Evolutionary conservation across 495 filamentous ascomycete species (phyloP), one percentile per base, ranked within the genome.

Genomic region (Neurospora tetrasperma): DNA sequence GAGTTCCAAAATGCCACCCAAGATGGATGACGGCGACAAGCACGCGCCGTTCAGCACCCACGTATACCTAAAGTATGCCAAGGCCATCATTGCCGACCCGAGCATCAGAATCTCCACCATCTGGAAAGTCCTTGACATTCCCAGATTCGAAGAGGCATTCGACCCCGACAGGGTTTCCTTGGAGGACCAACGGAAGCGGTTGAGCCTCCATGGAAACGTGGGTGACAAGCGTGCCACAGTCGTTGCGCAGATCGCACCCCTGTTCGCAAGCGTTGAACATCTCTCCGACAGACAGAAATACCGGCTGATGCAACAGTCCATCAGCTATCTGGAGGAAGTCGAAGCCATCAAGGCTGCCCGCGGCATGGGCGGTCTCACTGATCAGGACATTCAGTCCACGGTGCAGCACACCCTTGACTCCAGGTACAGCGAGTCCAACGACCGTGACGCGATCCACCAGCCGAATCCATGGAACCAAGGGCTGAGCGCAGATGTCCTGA

Each of bases 201-300:
- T 69, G 54, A 35, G 27, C 2, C 4, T 68, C 12, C 44, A 68
- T 2, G 70, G 70, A 35, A 66, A 66, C 54, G 6, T 68, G 14
- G 31, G 27, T 35, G 41, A 41, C 27, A 48, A 31, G 18, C 66
- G 73, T 23, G 75, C 62, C 10, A 72, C 68, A 11, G 74, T 84
- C 41, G 73, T 84, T 16, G 75, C 70, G 20, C 74, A 74, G 7
- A 72, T 81, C 42, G 80, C 83, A n/a, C 71, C 75, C 10, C 74
- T 76, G 39, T 83, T 84, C 71, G 78, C 77, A 59, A 68, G 74
- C 2, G 80, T 83, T 20, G 74, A 79, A 7, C 74, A 77, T 27
- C 69, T 84, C n/a, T 74, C 76, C 31, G 73, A 75, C 48, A 78
- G 83, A 40, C 78, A 76, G 20, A 79, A 83, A 12, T 74, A 88